Conservation (phyloP, 202 grass and related monocot genomes). For the Bolboschoenoplectus hybrid region DNA sequence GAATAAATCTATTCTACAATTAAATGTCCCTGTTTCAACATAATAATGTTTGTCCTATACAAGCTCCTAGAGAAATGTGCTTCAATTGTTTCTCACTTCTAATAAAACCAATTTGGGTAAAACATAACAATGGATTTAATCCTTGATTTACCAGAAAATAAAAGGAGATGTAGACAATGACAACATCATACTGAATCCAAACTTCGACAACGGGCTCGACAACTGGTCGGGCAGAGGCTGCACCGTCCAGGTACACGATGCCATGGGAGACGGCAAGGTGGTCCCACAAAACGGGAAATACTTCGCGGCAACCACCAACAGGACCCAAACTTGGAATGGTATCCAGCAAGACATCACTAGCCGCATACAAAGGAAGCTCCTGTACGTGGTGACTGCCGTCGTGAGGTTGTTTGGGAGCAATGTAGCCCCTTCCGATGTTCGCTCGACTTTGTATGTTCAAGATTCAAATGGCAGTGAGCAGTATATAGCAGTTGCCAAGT, state of each 20-base stretch:
- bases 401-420: conserved; percentile 50
- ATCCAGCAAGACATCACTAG: conserved; percentile 83
- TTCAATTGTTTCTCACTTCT: not conserved
- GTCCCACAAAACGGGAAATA: conserved; percentile 63
- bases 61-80: not conserved
- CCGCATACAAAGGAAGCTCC: conserved; percentile 62
- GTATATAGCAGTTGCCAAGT: conserved; percentile 78
- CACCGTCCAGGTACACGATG: conserved; percentile 73
- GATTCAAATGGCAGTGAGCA: conserved; percentile 62
- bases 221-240: conserved; percentile 76
- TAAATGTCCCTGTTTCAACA: not conserved
- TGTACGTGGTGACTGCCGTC: conserved; percentile 59
- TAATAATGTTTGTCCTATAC: not conserved
- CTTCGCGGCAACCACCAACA: conserved; percentile 66
- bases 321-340: conserved; percentile 82
- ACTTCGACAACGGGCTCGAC: conserved; percentile 76
- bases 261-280: conserved; percentile 77
- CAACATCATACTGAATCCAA: conserved; percentile 87
- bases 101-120: not conserved
- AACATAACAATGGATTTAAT: not conserved
- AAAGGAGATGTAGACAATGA: conserved; percentile 48
- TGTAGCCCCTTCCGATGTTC: conserved; percentile 55
- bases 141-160: conserved; percentile 38
- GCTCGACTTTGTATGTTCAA: conserved; percentile 57
- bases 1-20: not conserved